Percentiles rank a stretch among this genome's conserved stretches.
Evolutionary conservation across 2,329 filamentous ascomycete genomes (phyloP).

Genomic region (Colletotrichum gloeosporioides): DNA sequence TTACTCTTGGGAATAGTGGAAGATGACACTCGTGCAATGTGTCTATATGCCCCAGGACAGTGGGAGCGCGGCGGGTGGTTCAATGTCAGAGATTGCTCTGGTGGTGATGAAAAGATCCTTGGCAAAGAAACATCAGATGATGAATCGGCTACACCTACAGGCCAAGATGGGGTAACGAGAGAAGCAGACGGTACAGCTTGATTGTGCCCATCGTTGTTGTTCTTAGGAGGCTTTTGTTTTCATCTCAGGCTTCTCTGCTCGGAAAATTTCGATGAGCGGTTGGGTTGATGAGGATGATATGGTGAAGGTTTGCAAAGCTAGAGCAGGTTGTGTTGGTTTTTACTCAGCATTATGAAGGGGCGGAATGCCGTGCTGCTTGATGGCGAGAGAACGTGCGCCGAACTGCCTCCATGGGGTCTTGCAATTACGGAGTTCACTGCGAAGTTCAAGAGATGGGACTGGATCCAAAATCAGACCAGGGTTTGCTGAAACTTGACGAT

Average conservation of each 20-base stretch:
- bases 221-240: background rate
- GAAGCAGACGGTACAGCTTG: background rate
- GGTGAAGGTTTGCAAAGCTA: background rate
- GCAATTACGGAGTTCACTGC: background rate
- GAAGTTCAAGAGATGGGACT: background rate
- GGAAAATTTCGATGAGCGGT: background rate
- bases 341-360: background rate
- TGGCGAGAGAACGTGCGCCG: background rate
- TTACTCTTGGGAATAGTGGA: constrained; percentile 75
- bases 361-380: background rate
- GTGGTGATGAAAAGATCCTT: background rate
- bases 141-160: background rate
- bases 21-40: constrained; percentile 59
- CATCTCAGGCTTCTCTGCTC: background rate
- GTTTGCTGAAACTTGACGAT: background rate
- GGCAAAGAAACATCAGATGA: background rate
- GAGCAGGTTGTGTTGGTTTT: background rate
- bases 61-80: constrained; percentile 95
- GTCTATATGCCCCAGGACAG: constrained; percentile 71
- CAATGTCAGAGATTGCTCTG: constrained; percentile 17
- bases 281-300: background rate
- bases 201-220: background rate
- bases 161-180: background rate
- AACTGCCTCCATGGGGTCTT: background rate
- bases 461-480: background rate